Evolutionary conservation across 176 grass and related monocot genomes (phyloP).

Genomic region (Musa beccarii): DNA sequence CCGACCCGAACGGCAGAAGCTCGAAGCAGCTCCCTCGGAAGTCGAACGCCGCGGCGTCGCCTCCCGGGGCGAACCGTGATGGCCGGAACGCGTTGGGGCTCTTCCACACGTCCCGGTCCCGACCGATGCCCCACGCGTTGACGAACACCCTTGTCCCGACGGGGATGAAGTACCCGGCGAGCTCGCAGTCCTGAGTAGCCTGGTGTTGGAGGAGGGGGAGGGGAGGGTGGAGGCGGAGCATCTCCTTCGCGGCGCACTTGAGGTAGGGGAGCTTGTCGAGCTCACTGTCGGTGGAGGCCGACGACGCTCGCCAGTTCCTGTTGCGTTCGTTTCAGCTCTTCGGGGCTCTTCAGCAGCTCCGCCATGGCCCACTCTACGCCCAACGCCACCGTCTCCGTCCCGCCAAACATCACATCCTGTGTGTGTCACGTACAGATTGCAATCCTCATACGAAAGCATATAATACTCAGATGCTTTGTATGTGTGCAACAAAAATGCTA

Average conservation of each 20-base stretch:
- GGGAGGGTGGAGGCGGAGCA: too few species aligned
- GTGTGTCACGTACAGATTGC: slow-evolving; percentile 1
- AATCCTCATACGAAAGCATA: too few species aligned
- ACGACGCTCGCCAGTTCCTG: slow-evolving; percentile 23
- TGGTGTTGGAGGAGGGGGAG: too few species aligned
- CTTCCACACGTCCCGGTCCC: slow-evolving; percentile 20
- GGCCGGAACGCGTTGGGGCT: slow-evolving; percentile 28
- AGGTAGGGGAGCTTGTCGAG: slow-evolving; percentile 34
- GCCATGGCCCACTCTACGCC: slow-evolving; percentile 37
- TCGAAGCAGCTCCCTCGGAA: slow-evolving; percentile 15
- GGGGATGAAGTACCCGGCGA: neutral
- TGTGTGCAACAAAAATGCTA: too few species aligned
- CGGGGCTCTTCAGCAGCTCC: slow-evolving; percentile 32
- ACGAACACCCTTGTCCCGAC: slow-evolving; percentile 27
- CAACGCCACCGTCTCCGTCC: slow-evolving; percentile 38
- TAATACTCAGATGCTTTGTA: too few species aligned
- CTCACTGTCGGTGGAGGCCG: slow-evolving; percentile 26
- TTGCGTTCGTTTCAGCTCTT: slow-evolving; percentile 23
- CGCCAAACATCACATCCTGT: slow-evolving; percentile 1
- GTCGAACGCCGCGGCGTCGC: neutral
- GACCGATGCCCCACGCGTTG: slow-evolving; percentile 30
- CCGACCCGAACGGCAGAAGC: slow-evolving; percentile 46
- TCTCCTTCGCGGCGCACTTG: slow-evolving; percentile 21
- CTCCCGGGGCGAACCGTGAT: slow-evolving; percentile 18
- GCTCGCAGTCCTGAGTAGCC: too few species aligned